Conservation (phyloP, 192 early-diverging fungal genomes). For the Funneliformis geosporum region DNA sequence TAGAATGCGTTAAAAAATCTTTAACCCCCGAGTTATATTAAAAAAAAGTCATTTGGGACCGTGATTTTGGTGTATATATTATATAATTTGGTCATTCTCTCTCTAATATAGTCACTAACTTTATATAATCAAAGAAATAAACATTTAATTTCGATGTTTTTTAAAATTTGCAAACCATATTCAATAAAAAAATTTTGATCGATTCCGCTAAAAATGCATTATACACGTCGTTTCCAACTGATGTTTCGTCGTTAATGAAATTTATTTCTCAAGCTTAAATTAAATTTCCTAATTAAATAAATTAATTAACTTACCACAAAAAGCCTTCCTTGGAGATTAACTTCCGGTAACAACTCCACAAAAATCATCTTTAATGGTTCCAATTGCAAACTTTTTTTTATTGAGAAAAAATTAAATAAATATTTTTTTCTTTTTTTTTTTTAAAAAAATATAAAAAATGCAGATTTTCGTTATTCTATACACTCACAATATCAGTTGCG, state of each 20-base stretch:
- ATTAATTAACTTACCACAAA: not conserved
- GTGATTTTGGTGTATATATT: not conserved
- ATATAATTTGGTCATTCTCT: not conserved
- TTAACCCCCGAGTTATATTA: not conserved
- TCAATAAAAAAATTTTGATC: not conserved
- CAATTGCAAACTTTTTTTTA: constrained; percentile 81
- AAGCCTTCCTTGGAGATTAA: not conserved
- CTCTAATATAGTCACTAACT: not conserved
- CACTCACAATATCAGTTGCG: constrained; percentile 88
- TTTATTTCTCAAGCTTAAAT: too few relatives aligned
- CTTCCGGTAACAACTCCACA: constrained; percentile 17
- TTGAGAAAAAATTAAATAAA: not conserved
- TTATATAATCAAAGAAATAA: not conserved
- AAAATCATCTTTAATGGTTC: constrained; percentile 97
- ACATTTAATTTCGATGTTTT: not conserved
- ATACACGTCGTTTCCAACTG: too few relatives aligned
- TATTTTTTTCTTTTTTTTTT: not conserved
- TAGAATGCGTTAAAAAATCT: not conserved
- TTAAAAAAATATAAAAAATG: constrained; percentile 15
- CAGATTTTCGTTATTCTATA: not conserved
- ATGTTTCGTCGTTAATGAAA: too few relatives aligned
- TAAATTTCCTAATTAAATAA: too few relatives aligned
- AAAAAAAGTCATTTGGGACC: not conserved
- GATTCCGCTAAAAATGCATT: not conserved
- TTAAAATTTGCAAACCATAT: not conserved